Evolutionary conservation across 2,329 filamentous ascomycete genomes (phyloP).

Genomic region (Metarhizium humberi): DNA sequence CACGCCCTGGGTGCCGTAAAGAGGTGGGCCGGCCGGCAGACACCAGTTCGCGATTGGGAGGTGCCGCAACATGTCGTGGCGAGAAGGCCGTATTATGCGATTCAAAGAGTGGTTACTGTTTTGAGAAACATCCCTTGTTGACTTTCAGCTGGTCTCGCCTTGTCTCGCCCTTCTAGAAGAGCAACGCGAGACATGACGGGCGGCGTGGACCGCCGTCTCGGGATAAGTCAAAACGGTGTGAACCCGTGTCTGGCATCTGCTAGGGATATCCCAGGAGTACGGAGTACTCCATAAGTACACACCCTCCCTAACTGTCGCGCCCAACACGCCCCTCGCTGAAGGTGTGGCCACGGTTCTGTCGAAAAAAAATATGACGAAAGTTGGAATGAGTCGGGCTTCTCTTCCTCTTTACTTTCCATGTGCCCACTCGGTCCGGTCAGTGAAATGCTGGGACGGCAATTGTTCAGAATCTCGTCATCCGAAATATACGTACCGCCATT

Average conservation of each 20-base stretch:
- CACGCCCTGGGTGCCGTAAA: neutral
- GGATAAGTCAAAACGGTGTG: neutral
- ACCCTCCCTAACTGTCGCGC: neutral
- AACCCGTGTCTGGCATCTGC: neutral
- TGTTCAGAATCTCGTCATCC: neutral
- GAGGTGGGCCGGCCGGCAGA: neutral
- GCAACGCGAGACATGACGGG: slow-evolving; percentile 7
- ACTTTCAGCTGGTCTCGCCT: slow-evolving; percentile 1
- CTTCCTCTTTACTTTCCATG: neutral
- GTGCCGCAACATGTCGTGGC: neutral
- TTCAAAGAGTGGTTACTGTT: neutral
- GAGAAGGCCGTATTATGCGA: neutral
- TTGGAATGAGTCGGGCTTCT: neutral
- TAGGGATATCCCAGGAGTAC: neutral
- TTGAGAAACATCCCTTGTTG: neutral
- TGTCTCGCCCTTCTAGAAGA: slow-evolving; percentile 9
- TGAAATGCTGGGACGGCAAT: neutral
- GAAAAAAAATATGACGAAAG: slow-evolving; percentile 2
- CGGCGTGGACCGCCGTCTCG: neutral
- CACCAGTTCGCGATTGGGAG: neutral
- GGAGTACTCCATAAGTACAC: neutral
- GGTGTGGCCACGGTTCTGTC: slow-evolving; percentile 2
- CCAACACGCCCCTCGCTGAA: neutral
- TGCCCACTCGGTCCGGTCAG: neutral
- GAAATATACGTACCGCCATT: neutral